Evolutionary conservation across 2,329 filamentous ascomycete species (phyloP), one percentile per base, ranked within the genome.

Genomic region (Aspergillus clavatus): DNA sequence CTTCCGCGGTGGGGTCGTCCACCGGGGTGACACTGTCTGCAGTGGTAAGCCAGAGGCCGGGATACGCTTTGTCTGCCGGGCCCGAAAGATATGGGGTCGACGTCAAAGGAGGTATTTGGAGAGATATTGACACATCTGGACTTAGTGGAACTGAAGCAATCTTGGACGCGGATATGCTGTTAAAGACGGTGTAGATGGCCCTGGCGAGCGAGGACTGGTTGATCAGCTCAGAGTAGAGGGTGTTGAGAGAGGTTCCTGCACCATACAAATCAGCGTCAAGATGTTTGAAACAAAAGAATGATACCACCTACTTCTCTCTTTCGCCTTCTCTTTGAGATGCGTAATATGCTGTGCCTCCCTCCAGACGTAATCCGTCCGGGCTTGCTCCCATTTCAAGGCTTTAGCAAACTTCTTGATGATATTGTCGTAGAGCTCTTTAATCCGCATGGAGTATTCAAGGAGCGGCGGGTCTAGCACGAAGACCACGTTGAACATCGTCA

Each of bases 401-500:
- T 91, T 95, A 62, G 89, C 90, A 57, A 95, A 84, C 68, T 94
- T 94, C 66, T 90, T 93, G 52, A 90, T 85, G 29, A 97, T 84
- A 63, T 95, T 87, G 43, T 87, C 78, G 65, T 95, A 95, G 62
- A 96, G 83, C 52, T 94, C 87, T 35, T 85, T 80, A 37, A 94
- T 73, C 10, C 80, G 73, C 60, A 73, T 76, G 45, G 87, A 86
- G 53, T 86, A 83, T 61, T 95, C 87, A 45, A 90, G 75, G 42
- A 84, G 81, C 40, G 84, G 84, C 3, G 89, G 87, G 54, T 88
- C 86, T 53, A 96, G 73, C 40, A 95, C 87, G 65, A 97, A 97
- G 19, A 97, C 89, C 8, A 96, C 80, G 65, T 96, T 95, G 70
- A 98, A 98, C 91, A 97, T 97, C 51, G 84, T 89, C 87, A 97